A percentile compares a stretch with the other conserved stretches of the same genome.
These are phyloP conservation scores for Populus trichocarpa DNA, from an alignment of 441 rosid genomes.

Conservation along the genomic window DNA sequence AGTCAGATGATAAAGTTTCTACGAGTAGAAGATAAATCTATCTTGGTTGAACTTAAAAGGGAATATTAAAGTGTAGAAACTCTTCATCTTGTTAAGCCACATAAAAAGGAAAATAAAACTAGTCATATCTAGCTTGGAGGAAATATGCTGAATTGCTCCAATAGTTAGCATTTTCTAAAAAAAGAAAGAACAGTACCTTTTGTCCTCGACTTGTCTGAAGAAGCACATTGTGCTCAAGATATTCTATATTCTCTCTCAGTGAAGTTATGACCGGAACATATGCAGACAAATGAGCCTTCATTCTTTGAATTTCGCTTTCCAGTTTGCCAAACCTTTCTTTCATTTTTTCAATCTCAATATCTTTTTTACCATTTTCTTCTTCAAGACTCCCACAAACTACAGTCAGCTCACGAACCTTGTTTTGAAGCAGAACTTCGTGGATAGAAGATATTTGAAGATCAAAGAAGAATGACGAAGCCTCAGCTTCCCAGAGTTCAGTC, in stretches of 20 bases:
- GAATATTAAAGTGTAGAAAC: neutral
- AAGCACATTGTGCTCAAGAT: constrained; percentile 48
- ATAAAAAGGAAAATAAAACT: neutral
- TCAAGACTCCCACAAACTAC: constrained; percentile 40
- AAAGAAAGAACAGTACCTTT: constrained; percentile 32
- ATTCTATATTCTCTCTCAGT: constrained; percentile 51
- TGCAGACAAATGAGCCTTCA: constrained; percentile 55
- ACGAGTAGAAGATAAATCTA: neutral
- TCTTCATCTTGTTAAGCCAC: neutral
- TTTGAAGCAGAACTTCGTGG: constrained; percentile 46
- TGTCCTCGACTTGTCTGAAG: constrained; percentile 28
- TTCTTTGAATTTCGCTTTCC: constrained; percentile 56
- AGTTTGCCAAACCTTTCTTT: constrained; percentile 50
- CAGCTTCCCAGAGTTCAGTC: constrained; percentile 54
- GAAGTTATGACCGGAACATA: constrained; percentile 56
- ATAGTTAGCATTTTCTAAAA: neutral
- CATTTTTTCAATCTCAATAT: constrained; percentile 52
- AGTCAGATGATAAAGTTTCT: neutral
- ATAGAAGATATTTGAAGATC: constrained; percentile 55
- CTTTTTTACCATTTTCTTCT: constrained; percentile 40
- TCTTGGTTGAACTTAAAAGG: neutral
- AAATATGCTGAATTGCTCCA: neutral
- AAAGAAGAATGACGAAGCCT: constrained; percentile 46
- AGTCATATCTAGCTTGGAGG: neutral
- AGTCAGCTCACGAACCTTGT: constrained; percentile 53